Base-by-base conservation (phyloP, 2,329 filamentous ascomycete genomes). In the Tympanopsis confertula region DNA sequence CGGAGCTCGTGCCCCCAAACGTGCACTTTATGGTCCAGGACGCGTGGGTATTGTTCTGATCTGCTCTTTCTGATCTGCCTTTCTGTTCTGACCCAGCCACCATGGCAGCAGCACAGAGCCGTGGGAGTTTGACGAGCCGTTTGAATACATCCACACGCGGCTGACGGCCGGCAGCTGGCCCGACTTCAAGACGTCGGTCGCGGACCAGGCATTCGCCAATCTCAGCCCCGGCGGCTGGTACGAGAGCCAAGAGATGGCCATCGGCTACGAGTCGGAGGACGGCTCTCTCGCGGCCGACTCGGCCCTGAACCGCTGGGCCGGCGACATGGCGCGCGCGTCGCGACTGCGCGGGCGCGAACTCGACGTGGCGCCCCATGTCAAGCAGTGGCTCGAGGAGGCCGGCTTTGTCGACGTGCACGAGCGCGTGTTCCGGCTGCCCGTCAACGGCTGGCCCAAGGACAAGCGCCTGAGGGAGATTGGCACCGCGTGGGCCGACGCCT, bases 21-120 rank as follows among this genome's bases (percentile, higher is more conserved):
- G 78, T 86, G 13, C 72, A 76, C 43, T 88, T 88, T 45, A 75
- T 76, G 42, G 69, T 88, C 35, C 81, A 86, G 50, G 82, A 87
- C 48, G 66, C 67, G 53, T 60, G 48, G 17, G 50, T 52, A 37
- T 43, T 24, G 5, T 38, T 12, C 24, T n/a, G 24, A n/a, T n/a
- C n/a, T n/a, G n/a, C n/a, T n/a, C n/a, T n/a, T n/a, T n/a, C n/a
- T n/a, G n/a, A n/a, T n/a, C n/a, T n/a, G n/a, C n/a, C n/a, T n/a
- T n/a, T n/a, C n/a, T n/a, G n/a, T n/a, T n/a, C n/a, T n/a, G n/a
- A n/a, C n/a, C n/a, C n/a, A n/a, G 22, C 22, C 22, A 7, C 22
- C 22, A n/a, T n/a, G n/a, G 22, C 22, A 26, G 22, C 22, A 26
- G 22, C 18, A 24, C 19, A 12, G 5, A 13, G 12, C 20, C 15